These are phyloP conservation scores for Fusarium sp. DNA, from an alignment of 2,329 filamentous ascomycete genomes.

Conservation along the genomic window DNA sequence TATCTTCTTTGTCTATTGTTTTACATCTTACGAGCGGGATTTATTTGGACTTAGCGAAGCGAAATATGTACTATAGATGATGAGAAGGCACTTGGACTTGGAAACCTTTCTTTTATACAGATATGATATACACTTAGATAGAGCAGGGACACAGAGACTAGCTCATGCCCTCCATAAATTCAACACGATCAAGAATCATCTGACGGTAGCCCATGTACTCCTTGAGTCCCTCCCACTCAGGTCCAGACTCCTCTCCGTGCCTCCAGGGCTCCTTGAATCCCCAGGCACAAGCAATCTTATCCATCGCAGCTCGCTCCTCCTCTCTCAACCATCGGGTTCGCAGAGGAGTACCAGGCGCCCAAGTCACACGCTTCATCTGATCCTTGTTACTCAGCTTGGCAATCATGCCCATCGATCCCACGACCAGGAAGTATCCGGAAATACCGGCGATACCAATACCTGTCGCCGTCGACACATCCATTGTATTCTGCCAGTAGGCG, in stretches of 20 bases:
- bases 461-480: slow-evolving; percentile 80
- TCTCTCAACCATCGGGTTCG: slow-evolving; percentile 87
- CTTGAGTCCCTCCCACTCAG: slow-evolving; percentile 86
- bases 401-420: slow-evolving; percentile 83
- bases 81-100: not conserved
- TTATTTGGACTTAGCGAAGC: not conserved
- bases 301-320: slow-evolving; percentile 88
- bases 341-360: slow-evolving; percentile 84
- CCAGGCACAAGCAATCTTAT: slow-evolving; percentile 89
- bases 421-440: slow-evolving; percentile 84
- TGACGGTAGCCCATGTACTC: slow-evolving; percentile 85
- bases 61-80: not conserved
- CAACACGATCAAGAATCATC: slow-evolving; percentile 90
- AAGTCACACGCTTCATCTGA: slow-evolving; percentile 93
- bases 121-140: slow-evolving; percentile 33
- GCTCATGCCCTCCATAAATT: slow-evolving; percentile 91
- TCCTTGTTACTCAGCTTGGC: slow-evolving; percentile 90
- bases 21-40: not conserved
- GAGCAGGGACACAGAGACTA: slow-evolving; percentile 23
- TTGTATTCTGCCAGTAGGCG: slow-evolving; percentile 68
- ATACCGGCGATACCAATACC: slow-evolving; percentile 83
- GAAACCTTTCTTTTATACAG: slow-evolving; percentile 30
- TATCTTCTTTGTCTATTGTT: not conserved
- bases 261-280: slow-evolving; percentile 85
- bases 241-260: slow-evolving; percentile 89